phyloP scores from a whole-genome alignment of 768 basidiomycete genomes.

The Kwoniella shandongensis region DNA sequence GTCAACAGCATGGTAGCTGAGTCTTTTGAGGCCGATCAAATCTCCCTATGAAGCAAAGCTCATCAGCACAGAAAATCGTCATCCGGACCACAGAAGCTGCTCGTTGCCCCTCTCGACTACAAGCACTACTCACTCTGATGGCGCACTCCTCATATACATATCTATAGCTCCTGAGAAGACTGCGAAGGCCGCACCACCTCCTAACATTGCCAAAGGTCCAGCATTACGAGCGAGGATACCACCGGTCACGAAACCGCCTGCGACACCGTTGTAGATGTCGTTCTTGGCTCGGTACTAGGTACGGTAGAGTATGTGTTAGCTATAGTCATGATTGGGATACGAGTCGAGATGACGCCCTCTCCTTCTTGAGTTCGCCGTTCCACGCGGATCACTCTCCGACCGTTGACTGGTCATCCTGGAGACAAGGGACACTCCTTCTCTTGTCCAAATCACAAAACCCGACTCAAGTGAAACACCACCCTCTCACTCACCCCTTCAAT shows the following conservation, averaged over 20 bases:
- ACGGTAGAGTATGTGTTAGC: no score
- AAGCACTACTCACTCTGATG: conserved; percentile 47
- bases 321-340: neutral
- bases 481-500: conserved; percentile 77
- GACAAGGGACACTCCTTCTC: no score
- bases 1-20: neutral
- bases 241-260: conserved; percentile 83
- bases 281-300: conserved; percentile 94
- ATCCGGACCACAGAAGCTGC: neutral
- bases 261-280: conserved; percentile 86
- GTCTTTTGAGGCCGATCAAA: neutral
- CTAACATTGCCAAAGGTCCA: conserved; percentile 80
- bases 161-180: conserved; percentile 92
- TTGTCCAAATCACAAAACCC: no score
- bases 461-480: neutral
- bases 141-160: conserved; percentile 56
- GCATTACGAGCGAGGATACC: conserved; percentile 83
- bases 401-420: neutral
- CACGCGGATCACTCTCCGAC: no score
- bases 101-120: neutral
- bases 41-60: conserved; percentile 7
- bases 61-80: neutral
- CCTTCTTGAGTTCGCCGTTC: no score
- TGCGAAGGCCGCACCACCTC: conserved; percentile 86
- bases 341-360: no score